phyloP scores from a whole-genome alignment of 148 eudicot species.

The Dianthus caryophyllus region DNA sequence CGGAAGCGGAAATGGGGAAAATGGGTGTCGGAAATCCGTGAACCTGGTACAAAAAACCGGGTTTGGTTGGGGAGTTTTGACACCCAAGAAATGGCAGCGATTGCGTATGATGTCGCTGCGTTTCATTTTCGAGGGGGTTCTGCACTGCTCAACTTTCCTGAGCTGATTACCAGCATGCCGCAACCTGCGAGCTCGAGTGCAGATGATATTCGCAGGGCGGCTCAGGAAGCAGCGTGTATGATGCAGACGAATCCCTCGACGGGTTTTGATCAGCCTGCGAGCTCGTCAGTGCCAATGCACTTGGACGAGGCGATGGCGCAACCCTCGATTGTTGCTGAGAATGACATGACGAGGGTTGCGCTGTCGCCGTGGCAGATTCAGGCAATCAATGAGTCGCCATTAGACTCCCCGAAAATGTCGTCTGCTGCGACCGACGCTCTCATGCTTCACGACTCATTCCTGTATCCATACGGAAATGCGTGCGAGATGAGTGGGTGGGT shows the following conservation, averaged over 20 bases:
- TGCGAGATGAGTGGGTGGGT: constrained; percentile 20
- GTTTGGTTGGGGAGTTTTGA: constrained; percentile 67
- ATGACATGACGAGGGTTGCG: constrained; percentile 38
- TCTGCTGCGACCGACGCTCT: constrained; percentile 25
- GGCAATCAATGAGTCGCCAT: constrained; percentile 59
- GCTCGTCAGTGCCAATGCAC: not conserved
- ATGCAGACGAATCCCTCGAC: not conserved
- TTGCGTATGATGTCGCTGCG: constrained; percentile 60
- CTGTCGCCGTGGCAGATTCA: constrained; percentile 66
- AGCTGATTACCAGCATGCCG: constrained; percentile 28
- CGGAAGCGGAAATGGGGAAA: constrained; percentile 67
- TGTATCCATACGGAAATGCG: constrained; percentile 4
- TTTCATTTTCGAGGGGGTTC: constrained; percentile 43
- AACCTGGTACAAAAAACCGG: constrained; percentile 52
- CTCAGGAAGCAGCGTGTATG: constrained; percentile 48
- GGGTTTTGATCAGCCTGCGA: constrained; percentile 12
- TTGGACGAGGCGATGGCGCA: constrained; percentile 14
- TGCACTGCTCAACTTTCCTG: constrained; percentile 59
- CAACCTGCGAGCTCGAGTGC: constrained; percentile 41
- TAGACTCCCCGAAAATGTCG: constrained; percentile 67
- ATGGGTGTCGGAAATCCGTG: constrained; percentile 72
- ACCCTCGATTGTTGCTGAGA: constrained; percentile 13
- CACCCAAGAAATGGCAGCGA: constrained; percentile 63
- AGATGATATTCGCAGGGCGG: constrained; percentile 58
- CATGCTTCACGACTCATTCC: constrained; percentile 16